Conservation (phyloP, 1,284 basidiomycete species). For the Trichosporon sp. region DNA sequence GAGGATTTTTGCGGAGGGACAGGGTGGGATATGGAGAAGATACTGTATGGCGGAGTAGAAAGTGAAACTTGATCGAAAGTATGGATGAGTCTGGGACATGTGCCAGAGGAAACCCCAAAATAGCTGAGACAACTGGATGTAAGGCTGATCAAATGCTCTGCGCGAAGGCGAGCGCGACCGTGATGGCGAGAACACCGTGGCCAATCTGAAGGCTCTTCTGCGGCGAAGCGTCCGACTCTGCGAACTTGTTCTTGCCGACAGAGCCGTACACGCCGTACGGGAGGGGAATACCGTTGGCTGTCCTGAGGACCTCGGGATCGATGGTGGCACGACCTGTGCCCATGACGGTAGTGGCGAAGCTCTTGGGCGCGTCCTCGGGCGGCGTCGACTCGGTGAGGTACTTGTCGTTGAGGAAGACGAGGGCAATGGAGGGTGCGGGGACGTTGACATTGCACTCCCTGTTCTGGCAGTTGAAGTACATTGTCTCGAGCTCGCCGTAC, state of each 20-base stretch:
- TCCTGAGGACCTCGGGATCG: slow-evolving; percentile 47
- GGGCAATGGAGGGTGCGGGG: slow-evolving; percentile 69
- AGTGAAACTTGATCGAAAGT: neutral
- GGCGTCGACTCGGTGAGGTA: slow-evolving; percentile 58
- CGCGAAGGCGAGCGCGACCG: slow-evolving; percentile 11
- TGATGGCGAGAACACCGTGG: slow-evolving; percentile 14
- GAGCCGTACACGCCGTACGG: slow-evolving; percentile 19
- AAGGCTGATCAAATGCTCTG: neutral
- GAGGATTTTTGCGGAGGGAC: neutral
- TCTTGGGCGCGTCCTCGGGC: slow-evolving; percentile 55
- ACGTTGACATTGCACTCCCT: slow-evolving; percentile 66
- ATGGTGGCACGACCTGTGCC: slow-evolving; percentile 50
- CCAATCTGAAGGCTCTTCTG: slow-evolving; percentile 3
- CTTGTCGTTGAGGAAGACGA: slow-evolving; percentile 68
- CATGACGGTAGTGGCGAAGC: slow-evolving; percentile 62
- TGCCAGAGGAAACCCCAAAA: neutral
- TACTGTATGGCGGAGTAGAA: neutral
- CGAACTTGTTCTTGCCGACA: neutral
- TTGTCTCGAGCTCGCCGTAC: slow-evolving; percentile 61
- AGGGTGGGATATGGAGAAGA: neutral
- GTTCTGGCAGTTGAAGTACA: slow-evolving; percentile 62
- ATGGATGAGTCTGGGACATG: neutral
- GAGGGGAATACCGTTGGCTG: slow-evolving; percentile 51
- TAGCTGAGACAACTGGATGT: neutral
- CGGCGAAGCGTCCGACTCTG: neutral